A percentile compares a stretch with the other conserved stretches of the same genome.
These are phyloP conservation scores for Akanthomyces muscarius DNA, from an alignment of 2,329 filamentous ascomycete species.

Conservation along the genomic window DNA sequence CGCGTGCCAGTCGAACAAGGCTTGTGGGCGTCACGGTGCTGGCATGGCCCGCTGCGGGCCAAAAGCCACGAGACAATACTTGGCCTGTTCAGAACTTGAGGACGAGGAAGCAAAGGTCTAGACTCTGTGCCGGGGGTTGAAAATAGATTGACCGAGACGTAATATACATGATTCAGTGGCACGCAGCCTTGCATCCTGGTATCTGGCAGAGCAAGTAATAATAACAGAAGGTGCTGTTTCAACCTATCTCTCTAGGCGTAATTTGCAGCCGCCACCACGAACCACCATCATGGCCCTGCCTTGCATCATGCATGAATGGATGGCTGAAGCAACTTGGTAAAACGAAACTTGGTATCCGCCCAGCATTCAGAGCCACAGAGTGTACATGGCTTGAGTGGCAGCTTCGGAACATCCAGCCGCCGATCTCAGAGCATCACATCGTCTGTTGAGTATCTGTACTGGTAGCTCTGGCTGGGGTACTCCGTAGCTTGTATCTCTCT, in stretches of 20 bases:
- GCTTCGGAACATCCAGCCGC: not conserved
- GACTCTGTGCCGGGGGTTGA: not conserved
- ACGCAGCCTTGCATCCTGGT: not conserved
- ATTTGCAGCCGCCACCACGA: not conserved
- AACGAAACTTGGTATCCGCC: not conserved
- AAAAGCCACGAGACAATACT: not conserved
- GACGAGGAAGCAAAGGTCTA: not conserved
- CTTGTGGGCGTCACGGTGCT: too few species aligned
- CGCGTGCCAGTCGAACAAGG: too few species aligned
- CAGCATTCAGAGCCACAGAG: too few species aligned
- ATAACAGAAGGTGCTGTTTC: not conserved
- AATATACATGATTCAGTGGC: not conserved
- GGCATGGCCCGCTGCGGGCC: not conserved
- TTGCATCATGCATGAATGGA: not conserved
- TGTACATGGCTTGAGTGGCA: not conserved
- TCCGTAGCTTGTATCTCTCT: not conserved
- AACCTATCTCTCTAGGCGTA: not conserved
- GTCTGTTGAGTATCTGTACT: not conserved
- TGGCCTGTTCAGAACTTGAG: not conserved
- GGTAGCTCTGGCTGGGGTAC: not conserved
- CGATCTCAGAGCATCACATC: not conserved
- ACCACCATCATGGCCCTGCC: not conserved
- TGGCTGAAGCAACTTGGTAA: not conserved
- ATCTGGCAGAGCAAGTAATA: not conserved
- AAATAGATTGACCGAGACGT: not conserved